phyloP scores from a whole-genome alignment of 2,329 filamentous ascomycete genomes.

The Talaromyces islandicus region DNA sequence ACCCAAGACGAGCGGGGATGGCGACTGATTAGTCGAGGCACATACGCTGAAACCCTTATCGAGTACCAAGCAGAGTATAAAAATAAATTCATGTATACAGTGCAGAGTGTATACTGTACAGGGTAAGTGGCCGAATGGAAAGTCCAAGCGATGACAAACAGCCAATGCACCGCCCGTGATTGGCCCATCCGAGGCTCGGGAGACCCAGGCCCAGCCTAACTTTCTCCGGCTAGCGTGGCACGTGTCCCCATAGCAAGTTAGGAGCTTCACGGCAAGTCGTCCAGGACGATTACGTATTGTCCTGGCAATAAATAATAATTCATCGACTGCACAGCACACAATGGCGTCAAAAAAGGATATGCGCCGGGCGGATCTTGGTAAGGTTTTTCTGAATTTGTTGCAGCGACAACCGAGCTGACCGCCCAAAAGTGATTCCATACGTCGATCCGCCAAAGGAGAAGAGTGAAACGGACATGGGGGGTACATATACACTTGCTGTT shows the following conservation, averaged over 20 bases:
- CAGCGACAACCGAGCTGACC: slow-evolving; percentile 13
- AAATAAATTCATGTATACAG: too few species aligned
- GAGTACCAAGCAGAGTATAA: too few species aligned
- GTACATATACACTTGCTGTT: slow-evolving; percentile 47
- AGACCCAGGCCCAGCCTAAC: not conserved
- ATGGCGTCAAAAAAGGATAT: slow-evolving; percentile 72
- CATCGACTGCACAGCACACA: slow-evolving; percentile 13
- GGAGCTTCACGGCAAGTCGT: not conserved
- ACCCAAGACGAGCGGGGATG: not conserved
- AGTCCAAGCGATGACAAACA: not conserved
- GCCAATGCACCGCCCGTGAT: not conserved
- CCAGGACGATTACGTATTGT: not conserved
- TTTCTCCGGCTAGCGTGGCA: not conserved
- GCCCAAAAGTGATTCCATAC: slow-evolving; percentile 72
- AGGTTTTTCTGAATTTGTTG: slow-evolving; percentile 19
- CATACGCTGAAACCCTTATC: too few species aligned
- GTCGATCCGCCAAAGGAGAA: slow-evolving; percentile 65
- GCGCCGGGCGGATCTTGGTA: slow-evolving; percentile 68
- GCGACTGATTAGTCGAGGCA: not conserved
- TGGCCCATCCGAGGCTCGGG: not conserved
- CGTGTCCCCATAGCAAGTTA: slow-evolving; percentile 4
- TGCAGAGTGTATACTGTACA: too few species aligned
- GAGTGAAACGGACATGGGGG: slow-evolving; percentile 62
- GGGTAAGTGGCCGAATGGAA: not conserved
- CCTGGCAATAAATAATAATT: not conserved